Conservation (phyloP, 2,329 filamentous ascomycete species). For the Penicillium sp. region DNA sequence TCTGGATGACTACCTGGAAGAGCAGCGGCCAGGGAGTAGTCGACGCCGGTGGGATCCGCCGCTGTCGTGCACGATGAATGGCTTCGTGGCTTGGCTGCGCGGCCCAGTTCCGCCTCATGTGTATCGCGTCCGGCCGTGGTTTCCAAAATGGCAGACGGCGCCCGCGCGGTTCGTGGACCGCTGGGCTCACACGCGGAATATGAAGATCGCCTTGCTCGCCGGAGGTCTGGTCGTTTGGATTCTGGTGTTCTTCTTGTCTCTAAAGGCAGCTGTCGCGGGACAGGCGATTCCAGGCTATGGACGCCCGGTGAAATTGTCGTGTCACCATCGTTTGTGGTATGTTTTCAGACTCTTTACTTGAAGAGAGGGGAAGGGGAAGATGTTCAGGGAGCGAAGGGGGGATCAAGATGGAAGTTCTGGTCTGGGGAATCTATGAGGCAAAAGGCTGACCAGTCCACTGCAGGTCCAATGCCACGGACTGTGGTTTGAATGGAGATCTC, state of each 20-base stretch:
- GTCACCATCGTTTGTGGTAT: slow-evolving; percentile 32
- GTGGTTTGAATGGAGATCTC: slow-evolving; percentile 51
- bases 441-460: slow-evolving; percentile 8
- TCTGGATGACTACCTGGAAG: background rate
- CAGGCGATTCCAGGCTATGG: slow-evolving; percentile 31
- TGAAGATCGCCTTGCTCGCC: slow-evolving; percentile 24
- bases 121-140: slow-evolving; percentile 31
- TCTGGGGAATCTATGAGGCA: too few relatives aligned
- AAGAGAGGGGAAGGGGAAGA: too few relatives aligned
- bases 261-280: slow-evolving; percentile 27
- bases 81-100: slow-evolving; percentile 23
- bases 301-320: slow-evolving; percentile 32
- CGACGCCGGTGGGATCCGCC: slow-evolving; percentile 5
- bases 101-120: slow-evolving; percentile 29
- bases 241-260: slow-evolving; percentile 26
- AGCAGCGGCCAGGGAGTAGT: background rate
- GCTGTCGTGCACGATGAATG: slow-evolving; percentile 22
- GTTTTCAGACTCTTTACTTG: slow-evolving; percentile 26
- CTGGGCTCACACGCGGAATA: slow-evolving; percentile 20
- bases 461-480: slow-evolving; percentile 38
- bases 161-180: slow-evolving; percentile 28
- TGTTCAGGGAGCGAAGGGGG: too few relatives aligned
- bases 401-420: background rate
- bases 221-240: slow-evolving; percentile 28
- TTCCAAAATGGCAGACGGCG: slow-evolving; percentile 29